Conservation (phyloP, 2,329 filamentous ascomycete species). For the Sporothrix phasma region DNA sequence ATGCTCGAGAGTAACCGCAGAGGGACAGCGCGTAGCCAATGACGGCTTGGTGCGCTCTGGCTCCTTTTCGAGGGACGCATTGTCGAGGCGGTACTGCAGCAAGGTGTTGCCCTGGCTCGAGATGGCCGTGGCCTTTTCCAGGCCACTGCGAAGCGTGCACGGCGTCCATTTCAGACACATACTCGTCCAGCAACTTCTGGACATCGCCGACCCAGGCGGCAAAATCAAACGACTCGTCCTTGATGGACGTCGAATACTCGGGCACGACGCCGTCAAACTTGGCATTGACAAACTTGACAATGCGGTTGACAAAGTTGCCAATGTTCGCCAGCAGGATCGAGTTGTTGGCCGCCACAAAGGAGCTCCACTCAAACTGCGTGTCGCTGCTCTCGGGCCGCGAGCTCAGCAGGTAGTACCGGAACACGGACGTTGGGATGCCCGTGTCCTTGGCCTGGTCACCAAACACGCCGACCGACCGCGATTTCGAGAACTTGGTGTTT, state of each 20-base stretch:
- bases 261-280: constrained; percentile 65
- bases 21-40: constrained; percentile 76
- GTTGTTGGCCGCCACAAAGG: constrained; percentile 79
- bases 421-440: constrained; percentile 76
- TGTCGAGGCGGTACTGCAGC: constrained; percentile 34
- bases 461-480: constrained; percentile 80
- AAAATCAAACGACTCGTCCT: constrained; percentile 39
- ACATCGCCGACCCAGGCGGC: constrained; percentile 50
- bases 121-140: constrained; percentile 56
- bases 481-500: constrained; percentile 87
- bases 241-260: constrained; percentile 45
- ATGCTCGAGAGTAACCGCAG: constrained; percentile 70
- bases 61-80: constrained; percentile 38
- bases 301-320: constrained; percentile 64
- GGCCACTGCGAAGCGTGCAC: constrained; percentile 60
- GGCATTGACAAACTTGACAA: constrained; percentile 66
- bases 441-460: constrained; percentile 83
- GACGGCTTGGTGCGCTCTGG: constrained; percentile 45
- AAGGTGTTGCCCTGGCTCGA: constrained; percentile 47
- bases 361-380: constrained; percentile 43
- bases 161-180: constrained; percentile 57
- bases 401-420: constrained; percentile 83
- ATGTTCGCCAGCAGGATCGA: constrained; percentile 72
- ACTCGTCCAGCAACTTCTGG: constrained; percentile 56
- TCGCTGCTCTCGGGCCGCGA: constrained; percentile 78